Base-by-base conservation (phyloP, 139 green algal species). In the Tetraselmis chui region DNA sequence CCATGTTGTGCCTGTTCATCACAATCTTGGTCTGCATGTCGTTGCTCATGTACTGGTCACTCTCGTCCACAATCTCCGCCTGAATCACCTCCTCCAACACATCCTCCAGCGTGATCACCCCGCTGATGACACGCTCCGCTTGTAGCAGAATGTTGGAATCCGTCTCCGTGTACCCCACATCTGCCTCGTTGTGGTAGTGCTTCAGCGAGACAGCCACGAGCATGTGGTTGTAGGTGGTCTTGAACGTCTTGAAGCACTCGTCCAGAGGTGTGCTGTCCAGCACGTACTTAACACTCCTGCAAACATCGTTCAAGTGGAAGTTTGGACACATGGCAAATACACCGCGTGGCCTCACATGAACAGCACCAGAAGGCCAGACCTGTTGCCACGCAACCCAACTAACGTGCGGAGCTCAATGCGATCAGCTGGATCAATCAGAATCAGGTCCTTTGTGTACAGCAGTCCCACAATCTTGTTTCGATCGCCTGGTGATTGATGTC, bases 391-490 rank as follows among this genome's bases (percentile, higher is more conserved):
- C 2, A 28, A 27, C 24, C 59, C 27, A 2, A 74, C 81, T 85
- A 95, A 83, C 2, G 91, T 85, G 28, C 81, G 30, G 1, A 95
- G 59, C 79, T 95, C 90, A 11, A 93, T 86, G 82, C 91, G 86
- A 82, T 95, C 91, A n/a, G 92, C 88, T 1, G 90, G 89, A 78
- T 95, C 90, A 25, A 95, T 86, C 29, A 95, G 83, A 76, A 95
- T 92, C 29, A 95, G 86, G 81, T 95, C 92, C 83, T 95, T 95
- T 1, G 82, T 84, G 80, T 89, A 93, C 28, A 95, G 80, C 25
- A 95, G 84, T 31, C 88, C 91, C 22, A 91, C 83, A 30, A 95
- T 89, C 82, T 94, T 92, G 24, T 88, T 45, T 2, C 78, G 77
- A 1, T 76, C 26, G 5, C 58, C 82, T 67, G 45, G 45, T n/a